Evolutionary conservation across 202 grass and related monocot species (phyloP).

Genomic region (Zoysia matrella): DNA sequence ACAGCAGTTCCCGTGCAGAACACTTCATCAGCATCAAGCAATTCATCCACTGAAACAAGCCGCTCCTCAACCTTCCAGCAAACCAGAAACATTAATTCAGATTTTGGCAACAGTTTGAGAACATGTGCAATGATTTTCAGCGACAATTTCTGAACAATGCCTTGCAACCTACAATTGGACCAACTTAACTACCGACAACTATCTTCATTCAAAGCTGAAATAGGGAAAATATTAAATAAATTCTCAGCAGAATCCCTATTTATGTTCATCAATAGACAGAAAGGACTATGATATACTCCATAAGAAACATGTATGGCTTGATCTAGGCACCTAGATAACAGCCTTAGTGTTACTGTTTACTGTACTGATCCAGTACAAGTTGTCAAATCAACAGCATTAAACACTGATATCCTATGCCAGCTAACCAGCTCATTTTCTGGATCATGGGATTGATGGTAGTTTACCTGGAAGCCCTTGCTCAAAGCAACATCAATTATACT

Average conservation of each 20-base stretch:
- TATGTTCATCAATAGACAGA: conserved; percentile 18
- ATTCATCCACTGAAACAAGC: conserved; percentile 73
- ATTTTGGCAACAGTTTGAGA: conserved; percentile 4
- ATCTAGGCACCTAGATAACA: neutral
- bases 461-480: conserved; percentile 81
- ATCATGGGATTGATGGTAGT: conserved; percentile 19
- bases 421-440: conserved; percentile 1
- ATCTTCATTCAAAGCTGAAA: too few relatives aligned
- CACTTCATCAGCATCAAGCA: conserved; percentile 44
- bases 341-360: neutral
- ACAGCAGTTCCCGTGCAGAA: conserved; percentile 95
- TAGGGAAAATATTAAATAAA: neutral
- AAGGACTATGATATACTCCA: neutral
- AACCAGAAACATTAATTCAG: conserved; percentile 8
- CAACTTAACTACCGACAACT: neutral
- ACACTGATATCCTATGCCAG: conserved; percentile 18
- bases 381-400: conserved; percentile 24
- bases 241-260: neutral
- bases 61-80: conserved; percentile 81
- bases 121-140: neutral
- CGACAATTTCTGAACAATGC: neutral
- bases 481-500: conserved; percentile 93
- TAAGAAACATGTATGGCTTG: conserved; percentile 23
- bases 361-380: conserved; percentile 1
- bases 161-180: neutral